Percentiles rank a stretch among this genome's conserved stretches.
Evolutionary conservation across 192 early-diverging fungal genomes (phyloP).

Genomic region (Funneliformis geosporum): DNA sequence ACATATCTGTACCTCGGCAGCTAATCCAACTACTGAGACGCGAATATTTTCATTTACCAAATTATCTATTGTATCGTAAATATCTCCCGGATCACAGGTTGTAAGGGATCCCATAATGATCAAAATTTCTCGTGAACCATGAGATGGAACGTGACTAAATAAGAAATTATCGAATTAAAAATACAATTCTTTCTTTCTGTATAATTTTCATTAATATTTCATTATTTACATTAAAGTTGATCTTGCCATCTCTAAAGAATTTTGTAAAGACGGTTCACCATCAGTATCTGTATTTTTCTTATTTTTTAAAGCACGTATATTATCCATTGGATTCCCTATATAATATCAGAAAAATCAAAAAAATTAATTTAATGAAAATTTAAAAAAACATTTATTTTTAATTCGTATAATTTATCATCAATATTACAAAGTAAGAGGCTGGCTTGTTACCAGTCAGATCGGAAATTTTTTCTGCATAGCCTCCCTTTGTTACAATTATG

Average conservation of each 20-base stretch:
- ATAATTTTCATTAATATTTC: not conserved
- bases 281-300: conserved; percentile 68
- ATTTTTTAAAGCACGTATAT: conserved; percentile 66
- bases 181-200: not conserved
- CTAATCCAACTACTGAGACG: conserved; percentile 84
- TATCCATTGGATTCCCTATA: conserved; percentile 75
- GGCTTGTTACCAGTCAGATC: conserved; percentile 71
- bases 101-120: conserved; percentile 87
- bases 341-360: not conserved
- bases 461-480: conserved; percentile 80
- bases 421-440: not conserved
- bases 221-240: conserved; percentile 57
- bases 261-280: conserved; percentile 92
- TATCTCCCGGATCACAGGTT: conserved; percentile 93
- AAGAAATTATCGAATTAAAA: not conserved
- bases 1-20: conserved; percentile 89
- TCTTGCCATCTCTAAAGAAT: conserved; percentile 84
- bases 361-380: not conserved
- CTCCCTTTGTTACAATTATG: conserved; percentile 81
- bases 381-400: not conserved
- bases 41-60: conserved; percentile 73
- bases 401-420: not conserved
- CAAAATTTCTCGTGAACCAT: conserved; percentile 86
- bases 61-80: conserved; percentile 74
- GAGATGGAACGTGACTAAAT: conserved; percentile 76